These are phyloP conservation scores for Fagus crenata DNA, from an alignment of 306 rosid genomes.

Conservation along the genomic window DNA sequence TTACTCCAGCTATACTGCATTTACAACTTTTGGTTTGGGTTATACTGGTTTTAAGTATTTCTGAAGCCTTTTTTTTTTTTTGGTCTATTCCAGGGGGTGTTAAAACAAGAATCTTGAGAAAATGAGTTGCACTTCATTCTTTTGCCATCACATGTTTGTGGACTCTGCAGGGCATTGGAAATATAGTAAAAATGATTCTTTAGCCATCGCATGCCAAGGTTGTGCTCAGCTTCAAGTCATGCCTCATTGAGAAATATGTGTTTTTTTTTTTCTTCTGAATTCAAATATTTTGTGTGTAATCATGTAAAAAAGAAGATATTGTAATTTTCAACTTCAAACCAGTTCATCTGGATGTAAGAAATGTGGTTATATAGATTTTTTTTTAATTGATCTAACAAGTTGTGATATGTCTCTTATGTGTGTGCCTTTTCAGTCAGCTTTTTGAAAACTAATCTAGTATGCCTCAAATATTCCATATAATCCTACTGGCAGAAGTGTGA, in stretches of 20 bases:
- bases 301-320: constrained; percentile 27
- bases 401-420: neutral
- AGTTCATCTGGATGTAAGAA: constrained; percentile 32
- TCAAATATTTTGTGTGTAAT: constrained; percentile 24
- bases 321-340: constrained; percentile 27
- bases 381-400: neutral
- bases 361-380: constrained; percentile 25
- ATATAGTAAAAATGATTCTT: constrained; percentile 30
- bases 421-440: neutral
- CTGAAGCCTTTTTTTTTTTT: constrained; percentile 20
- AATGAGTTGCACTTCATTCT: constrained; percentile 43
- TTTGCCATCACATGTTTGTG: constrained; percentile 26
- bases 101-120: constrained; percentile 70
- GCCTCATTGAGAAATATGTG: neutral
- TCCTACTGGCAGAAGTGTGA: neutral
- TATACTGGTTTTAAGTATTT: constrained; percentile 14
- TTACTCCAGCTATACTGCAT: neutral
- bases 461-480: neutral
- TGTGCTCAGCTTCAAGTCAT: constrained; percentile 33
- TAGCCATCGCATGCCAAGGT: constrained; percentile 28
- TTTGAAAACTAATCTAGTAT: neutral
- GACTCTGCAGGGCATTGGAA: constrained; percentile 30
- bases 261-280: constrained; percentile 19
- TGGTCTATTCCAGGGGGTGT: constrained; percentile 76
- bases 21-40: constrained; percentile 14